Percentiles rank a stretch among this genome's conserved stretches.
Evolutionary conservation across 768 basidiomycete genomes (phyloP).

Genomic region (Flagelloscypha sp.): DNA sequence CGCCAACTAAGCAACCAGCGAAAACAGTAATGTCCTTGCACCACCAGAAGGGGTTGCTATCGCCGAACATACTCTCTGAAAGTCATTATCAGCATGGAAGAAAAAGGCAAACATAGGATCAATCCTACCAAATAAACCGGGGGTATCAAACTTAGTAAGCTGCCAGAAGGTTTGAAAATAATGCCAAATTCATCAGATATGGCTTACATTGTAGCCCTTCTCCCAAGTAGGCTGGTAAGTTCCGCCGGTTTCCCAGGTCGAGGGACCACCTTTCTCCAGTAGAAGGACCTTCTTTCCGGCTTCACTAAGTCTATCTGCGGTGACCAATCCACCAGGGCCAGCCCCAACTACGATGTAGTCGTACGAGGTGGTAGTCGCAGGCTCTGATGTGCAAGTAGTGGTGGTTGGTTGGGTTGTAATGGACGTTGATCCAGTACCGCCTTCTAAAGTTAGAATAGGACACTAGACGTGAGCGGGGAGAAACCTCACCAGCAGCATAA

Average conservation of each 20-base stretch:
- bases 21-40: constrained; percentile 59
- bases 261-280: constrained; percentile 57
- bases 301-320: constrained; percentile 51
- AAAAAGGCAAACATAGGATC: background rate
- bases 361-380: constrained; percentile 32
- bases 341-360: constrained; percentile 52
- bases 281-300: constrained; percentile 56
- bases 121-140: constrained; percentile 38
- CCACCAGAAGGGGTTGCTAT: constrained; percentile 52
- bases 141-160: constrained; percentile 61
- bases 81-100: background rate
- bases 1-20: constrained; percentile 57
- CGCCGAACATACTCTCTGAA: constrained; percentile 53
- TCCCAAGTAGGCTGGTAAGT: constrained; percentile 46
- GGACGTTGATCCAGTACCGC: constrained; percentile 14
- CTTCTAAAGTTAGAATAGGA: constrained; percentile 25
- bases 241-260: constrained; percentile 50
- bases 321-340: constrained; percentile 51
- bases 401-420: constrained; percentile 25
- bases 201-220: constrained; percentile 33
- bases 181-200: background rate
- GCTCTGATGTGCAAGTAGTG: constrained; percentile 25
- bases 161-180: constrained; percentile 16
- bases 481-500: constrained; percentile 42
- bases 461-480: too few species aligned